Evolutionary conservation across 305 asterid species (phyloP), one percentile per base, ranked within the genome.

Genomic region (Fraxinus velutina): DNA sequence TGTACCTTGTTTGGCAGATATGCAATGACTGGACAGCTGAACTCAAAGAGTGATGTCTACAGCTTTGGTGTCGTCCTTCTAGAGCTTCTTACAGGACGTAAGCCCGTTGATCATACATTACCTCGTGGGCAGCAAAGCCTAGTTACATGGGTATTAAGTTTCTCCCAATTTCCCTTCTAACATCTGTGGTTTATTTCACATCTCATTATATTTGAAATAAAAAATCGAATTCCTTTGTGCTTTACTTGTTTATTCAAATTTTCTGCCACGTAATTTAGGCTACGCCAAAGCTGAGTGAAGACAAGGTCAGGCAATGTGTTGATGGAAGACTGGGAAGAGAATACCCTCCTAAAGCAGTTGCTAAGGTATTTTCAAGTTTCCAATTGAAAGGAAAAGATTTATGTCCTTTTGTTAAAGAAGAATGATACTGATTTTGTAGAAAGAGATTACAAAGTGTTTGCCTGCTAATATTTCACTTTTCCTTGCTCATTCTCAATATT

Each of bases 11-110:
- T 68, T 71, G 84, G 75, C 85, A 87, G 90, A 76, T 87, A 87
- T 71, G 90, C 90, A 57, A 87, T 87, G 90, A 87, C 90, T 85
- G 90, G 90, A 42, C 88, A 85, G 76, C 80, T 87, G 84, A 87
- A 82, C 71, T 83, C 85, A 47, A 87, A 87, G 84, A 87, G 89
- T 70, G 88, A 87, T 44, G 88, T 87, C 75, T 87, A 87, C 78
- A 87, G 89, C 79, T 87, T 87, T 78, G 89, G 89, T 42, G 89
- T 87, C 57, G 89, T 87, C 34, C 86, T 87, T 39, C 88, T 87
- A 33, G 89, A 87, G 73, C 88, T 87, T 36, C 78, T 87, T 33
- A 87, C 88, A 37, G 89, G 88, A 10, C 88, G 89, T 32, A 87
- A 85, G 78, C 89, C 89, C 64, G 89, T 85, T 22, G 88, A 87